Conservation (phyloP, 768 basidiomycete genomes). For the Mycena leptocephala region DNA sequence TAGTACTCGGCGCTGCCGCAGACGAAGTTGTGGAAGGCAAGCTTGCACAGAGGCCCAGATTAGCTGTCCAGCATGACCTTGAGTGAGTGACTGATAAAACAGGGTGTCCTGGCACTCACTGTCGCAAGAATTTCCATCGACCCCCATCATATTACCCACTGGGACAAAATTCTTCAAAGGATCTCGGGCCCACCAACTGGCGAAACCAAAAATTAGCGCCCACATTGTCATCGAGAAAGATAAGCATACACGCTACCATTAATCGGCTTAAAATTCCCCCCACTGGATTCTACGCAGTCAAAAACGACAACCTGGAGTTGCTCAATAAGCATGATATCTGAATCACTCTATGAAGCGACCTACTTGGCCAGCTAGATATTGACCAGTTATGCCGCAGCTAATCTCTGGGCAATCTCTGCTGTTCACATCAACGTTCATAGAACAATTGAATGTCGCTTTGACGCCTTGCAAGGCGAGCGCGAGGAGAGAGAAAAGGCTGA, state of each 20-base stretch:
- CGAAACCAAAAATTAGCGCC: not conserved
- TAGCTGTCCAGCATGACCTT: no score
- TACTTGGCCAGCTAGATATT: constrained; percentile 6
- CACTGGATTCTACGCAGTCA: not conserved
- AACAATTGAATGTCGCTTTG: constrained; percentile 12
- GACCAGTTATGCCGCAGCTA: not conserved
- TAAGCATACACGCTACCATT: constrained; percentile 1
- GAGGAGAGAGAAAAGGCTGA: not conserved
- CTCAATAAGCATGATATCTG: not conserved
- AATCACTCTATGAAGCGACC: not conserved
- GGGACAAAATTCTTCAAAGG: constrained; percentile 10
- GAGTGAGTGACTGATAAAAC: no score
- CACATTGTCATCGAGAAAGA: not conserved
- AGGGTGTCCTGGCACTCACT: not conserved
- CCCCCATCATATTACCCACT: not conserved
- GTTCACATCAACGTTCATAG: constrained; percentile 19
- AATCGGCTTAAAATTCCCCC: not conserved
- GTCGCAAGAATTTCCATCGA: not conserved
- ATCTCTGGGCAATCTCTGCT: not conserved
- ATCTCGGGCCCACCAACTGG: constrained; percentile 10
- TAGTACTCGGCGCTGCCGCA: no score
- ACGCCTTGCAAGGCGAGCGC: not conserved
- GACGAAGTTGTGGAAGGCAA: no score
- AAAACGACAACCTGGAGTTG: not conserved
- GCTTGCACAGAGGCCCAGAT: no score